Base-by-base conservation (phyloP, 306 rosid species). In the Cucurbita argyrosperma region DNA sequence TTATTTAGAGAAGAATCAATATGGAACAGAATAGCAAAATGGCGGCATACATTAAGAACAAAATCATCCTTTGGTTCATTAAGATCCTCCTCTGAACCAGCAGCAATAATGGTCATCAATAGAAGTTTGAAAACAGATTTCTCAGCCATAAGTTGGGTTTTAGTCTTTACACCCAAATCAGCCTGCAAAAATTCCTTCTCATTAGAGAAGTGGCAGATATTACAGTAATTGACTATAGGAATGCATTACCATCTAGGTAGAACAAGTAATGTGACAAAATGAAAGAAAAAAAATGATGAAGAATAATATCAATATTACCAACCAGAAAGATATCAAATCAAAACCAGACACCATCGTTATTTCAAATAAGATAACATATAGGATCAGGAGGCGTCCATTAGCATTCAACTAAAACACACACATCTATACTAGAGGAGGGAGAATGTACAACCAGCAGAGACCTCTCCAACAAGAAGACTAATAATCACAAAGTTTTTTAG, bases 91-190 rank as follows among this genome's bases (percentile, higher is more conserved):
- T 95, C 97, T 53, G 92, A 92, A 74, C 86, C 88, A 66, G 96
- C 90, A 77, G 99, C 97, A 83, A 95, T 82, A 59, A 91, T 82
- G 71, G 97, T 95, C 92, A 85, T 87, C 72, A 95, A 82, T 66
- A 95, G 92, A 84, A 89, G 82, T 85, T 91, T 95, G 87, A 95
- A 95, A 78, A 95, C 96, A 66, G 96, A 95, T 77, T 95, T 95
- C 87, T 95, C 97, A 66, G 99, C 99, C 85, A 95, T 83, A 69
- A 95, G 92, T 85, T 95, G 99, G 77, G 99, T 91, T 92, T 95
- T 95, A 8, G 99, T 95, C 91, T 95, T 95, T 35, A 95, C 97
- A 65, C 99, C 99, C 47, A 95, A 86, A 87, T 95, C 99, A 72
- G 97, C 96, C 99, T 95, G 92, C 78, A 84, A 80, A 21, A 18